These are phyloP conservation scores for Hylodesmum podocarpum DNA, from an alignment of 306 rosid species.

Conservation along the genomic window DNA sequence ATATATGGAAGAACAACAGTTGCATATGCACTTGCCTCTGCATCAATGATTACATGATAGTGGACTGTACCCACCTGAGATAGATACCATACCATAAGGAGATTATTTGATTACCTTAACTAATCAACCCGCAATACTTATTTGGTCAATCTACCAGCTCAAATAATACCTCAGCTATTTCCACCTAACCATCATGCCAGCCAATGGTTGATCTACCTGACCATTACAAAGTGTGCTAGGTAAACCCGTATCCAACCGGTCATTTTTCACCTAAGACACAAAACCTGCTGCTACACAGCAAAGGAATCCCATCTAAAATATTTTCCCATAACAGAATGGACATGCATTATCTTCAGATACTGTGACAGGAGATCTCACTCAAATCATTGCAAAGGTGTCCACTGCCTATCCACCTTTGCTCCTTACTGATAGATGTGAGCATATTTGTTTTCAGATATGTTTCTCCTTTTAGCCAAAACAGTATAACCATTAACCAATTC, in stretches of 20 bases:
- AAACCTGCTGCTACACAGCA: background rate
- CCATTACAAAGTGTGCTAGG: background rate
- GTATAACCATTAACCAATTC: background rate
- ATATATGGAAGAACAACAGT: background rate
- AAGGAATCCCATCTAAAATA: background rate
- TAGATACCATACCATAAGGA: background rate
- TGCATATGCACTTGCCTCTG: conserved; percentile 6
- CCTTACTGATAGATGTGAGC: background rate
- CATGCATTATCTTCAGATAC: background rate
- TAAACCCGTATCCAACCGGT: background rate
- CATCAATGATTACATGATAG: background rate
- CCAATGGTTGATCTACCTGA: background rate
- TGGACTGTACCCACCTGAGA: background rate
- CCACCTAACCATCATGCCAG: background rate
- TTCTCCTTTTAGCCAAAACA: background rate
- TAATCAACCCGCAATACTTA: background rate
- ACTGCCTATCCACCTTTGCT: background rate
- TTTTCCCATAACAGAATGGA: background rate
- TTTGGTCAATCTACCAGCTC: background rate
- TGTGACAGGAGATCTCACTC: background rate
- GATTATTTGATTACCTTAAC: background rate
- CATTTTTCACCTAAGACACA: background rate
- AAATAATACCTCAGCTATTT: background rate
- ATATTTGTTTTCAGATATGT: background rate
- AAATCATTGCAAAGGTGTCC: background rate